Conservation (phyloP, 441 rosid genomes). For the Metrosideros polymorpha region DNA sequence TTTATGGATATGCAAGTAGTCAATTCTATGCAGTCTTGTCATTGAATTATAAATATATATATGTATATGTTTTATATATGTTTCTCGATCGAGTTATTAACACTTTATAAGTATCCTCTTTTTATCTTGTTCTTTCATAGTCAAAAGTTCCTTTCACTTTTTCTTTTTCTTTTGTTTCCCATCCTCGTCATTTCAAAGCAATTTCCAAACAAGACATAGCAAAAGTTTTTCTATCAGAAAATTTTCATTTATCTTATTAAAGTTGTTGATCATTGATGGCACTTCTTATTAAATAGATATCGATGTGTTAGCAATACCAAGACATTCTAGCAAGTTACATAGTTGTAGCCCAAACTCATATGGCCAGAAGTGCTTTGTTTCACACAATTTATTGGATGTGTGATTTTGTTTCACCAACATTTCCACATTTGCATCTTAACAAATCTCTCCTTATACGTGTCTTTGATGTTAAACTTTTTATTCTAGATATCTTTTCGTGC, state of each 20-base stretch:
- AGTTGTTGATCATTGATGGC: not conserved
- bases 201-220: not conserved
- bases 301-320: not conserved
- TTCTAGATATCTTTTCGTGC: not conserved
- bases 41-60: not conserved
- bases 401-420: not conserved
- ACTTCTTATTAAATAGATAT: not conserved
- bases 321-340: not conserved
- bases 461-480: not conserved
- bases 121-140: not conserved
- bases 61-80: no score
- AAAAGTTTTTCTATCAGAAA: not conserved
- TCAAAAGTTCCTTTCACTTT: not conserved
- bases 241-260: not conserved
- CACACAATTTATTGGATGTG: not conserved
- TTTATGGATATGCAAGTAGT: not conserved
- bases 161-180: not conserved
- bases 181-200: not conserved
- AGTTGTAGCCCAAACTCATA: not conserved
- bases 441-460: not conserved
- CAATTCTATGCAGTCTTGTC: not conserved
- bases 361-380: not conserved
- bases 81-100: not conserved
- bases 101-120: not conserved
- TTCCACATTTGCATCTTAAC: not conserved